Evolutionary conservation across 257 asterid species (phyloP), one percentile per base, ranked within the genome.

Genomic region (Fraxinus americana): DNA sequence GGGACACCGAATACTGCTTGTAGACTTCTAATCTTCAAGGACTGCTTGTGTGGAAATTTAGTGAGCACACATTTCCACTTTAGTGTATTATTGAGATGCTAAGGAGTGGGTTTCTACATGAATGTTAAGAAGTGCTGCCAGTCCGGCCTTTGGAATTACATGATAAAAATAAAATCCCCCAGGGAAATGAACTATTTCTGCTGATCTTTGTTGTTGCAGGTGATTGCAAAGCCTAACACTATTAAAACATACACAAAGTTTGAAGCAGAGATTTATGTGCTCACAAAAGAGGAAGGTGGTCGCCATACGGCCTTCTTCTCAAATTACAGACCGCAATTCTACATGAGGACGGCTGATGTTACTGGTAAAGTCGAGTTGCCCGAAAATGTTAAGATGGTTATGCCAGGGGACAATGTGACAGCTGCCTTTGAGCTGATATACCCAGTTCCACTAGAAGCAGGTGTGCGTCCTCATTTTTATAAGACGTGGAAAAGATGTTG

Each of bases 321-420:
- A 73, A 96, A 96, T 80, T 96, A 96, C 80, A 90, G 86, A 80
- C 99, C 99, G 79, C 99, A 96, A 59, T 96, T 96, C 82, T 96
- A 96, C 93, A 30, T 96, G 96, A 88, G 99, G 84, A 96, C 99
- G 21, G 99, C 98, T n/a, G 99, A 96, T 80, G 87, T 96, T 80
- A 96, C 97, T 39, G 99, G 99, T 74, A 96, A 91, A 83, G 98
- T 96, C 41, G 97, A 96, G 84, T 85, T 96, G 83, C 99, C 99
- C 1, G 97, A 92, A 87, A 92, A 89, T 74, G 98, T 96, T 71
- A 96, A 94, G 94, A 96, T 96, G 99, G 99, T 96, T 81, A 96
- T 96, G 99, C 99, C 99, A 0, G 99, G 99, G 68, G 99, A 96
- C 90, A 96, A 94, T 73, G 98, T 96, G 67, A 92, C 99, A 45